Conservation (phyloP, 2,329 filamentous ascomycete genomes). For the Fusarium robinianum region DNA sequence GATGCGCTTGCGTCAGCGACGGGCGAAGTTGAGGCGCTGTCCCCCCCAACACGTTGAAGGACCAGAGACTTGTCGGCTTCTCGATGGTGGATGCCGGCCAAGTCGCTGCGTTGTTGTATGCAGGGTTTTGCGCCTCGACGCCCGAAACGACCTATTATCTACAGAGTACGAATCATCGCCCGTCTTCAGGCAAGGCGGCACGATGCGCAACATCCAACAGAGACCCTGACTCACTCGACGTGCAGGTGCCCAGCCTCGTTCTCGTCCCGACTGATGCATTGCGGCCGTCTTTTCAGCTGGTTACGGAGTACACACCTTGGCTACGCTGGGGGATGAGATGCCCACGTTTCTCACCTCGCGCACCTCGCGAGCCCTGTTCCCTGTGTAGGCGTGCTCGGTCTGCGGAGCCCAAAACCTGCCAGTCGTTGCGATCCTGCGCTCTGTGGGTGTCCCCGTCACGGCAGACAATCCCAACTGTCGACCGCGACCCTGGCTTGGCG, state of each 20-base stretch:
- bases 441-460: conserved; percentile 12
- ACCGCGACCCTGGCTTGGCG: conserved; percentile 5
- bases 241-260: no score
- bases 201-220: conserved; percentile 4
- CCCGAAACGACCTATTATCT: no score
- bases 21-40: conserved; percentile 3
- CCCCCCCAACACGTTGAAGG: no score
- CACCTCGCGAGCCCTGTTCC: conserved; percentile 4
- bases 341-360: neutral
- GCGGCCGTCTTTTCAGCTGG: no score
- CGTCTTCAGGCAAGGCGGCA: neutral
- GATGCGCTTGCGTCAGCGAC: no score
- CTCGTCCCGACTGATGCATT: no score
- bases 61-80: no score
- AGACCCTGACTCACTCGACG: no score
- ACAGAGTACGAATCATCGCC: no score
- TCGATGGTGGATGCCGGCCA: neutral
- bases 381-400: conserved; percentile 4
- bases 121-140: neutral
- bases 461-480: conserved; percentile 7
- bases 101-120: neutral
- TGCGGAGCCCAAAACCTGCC: neutral
- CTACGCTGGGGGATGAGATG: no score
- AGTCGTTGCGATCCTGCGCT: conserved; percentile 1
- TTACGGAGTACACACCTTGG: no score